Base-by-base conservation (phyloP, 306 rosid genomes). In the Sesbania bispinosa region DNA sequence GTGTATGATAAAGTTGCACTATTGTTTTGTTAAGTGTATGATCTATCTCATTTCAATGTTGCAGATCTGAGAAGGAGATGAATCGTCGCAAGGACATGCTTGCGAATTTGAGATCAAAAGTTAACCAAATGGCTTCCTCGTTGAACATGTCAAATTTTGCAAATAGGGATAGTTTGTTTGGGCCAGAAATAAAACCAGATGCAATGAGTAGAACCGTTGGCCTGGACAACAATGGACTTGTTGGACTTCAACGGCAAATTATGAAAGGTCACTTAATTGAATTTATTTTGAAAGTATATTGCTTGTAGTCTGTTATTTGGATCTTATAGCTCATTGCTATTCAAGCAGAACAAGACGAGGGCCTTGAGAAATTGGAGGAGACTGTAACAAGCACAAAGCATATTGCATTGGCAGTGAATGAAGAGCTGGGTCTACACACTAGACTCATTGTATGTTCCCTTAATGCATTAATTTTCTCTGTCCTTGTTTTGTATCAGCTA, bases 351-450 rank as follows among this genome's bases (percentile, higher is more conserved):
- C 98, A 92, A 90, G 98, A 90, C 54, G 91, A 90, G 33, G 92
- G 92, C 43, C 96, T 92, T 59, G 96, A 86, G 88, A 85, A 85
- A 57, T 83, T 92, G 85, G 96, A 92, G 83, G 83, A 82, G 70
- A 88, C 91, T 63, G 88, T 92, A 48, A 55, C 62, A 27, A 89
- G 96, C 81, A 92, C 98, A 11, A 92, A 92, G 75, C 98, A 92
- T 75, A 88, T 92, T 82, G 96, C 98, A 43, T 75, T 92, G 78
- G 96, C 98, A n/a, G 98, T 92, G 70, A 89, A 89, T 51, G 98
- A 92, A 79, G 98, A 92, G 71, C 84, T 92, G 62, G 87, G 36
- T 67, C 90, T 92, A 16, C 98, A 92, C 84, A 80, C 93, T 21
- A 85, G 89, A 78, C 96, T 92, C 67, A 92, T 92, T 67, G 98